Base-by-base conservation (phyloP, 139 green algal genomes). In the Chlorella vulgaris region DNA sequence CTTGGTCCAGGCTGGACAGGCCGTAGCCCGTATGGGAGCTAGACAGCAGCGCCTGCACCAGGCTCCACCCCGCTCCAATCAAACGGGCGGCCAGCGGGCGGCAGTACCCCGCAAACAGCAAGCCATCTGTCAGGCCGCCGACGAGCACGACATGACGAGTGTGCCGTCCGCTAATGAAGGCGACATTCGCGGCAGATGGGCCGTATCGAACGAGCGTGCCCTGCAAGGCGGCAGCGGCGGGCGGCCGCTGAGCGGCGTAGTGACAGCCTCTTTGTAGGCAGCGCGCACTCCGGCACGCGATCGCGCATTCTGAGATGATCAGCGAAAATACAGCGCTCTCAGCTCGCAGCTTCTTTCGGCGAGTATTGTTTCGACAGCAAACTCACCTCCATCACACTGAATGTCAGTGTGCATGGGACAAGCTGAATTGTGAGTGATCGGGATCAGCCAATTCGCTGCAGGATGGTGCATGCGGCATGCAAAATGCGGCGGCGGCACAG, bases 21-120 rank as follows among this genome's bases (percentile, higher is more conserved):
- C 93, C 93, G 68, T 87, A 97, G 19, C 91, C 93, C 74, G 90
- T 66, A 69, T 91, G 89, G 0, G 84, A 90, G 4, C 80, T 90
- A 7, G 82, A 86, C 35, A 96, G 81, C 36, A 91, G 85, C 8
- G 89, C 53, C 53, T 94, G 90, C 39, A 92, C 92, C 42, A 91
- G 43, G 3, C 58, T 73, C 82, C 86, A 93, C 8, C 83, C 86
- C 1, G 50, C 15, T 4, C 8, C 47, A 3, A 84, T 50, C 24
- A 91, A 71, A 36, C 63, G 65, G 0, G 51, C 51, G 6, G 82
- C 82, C 24, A 95, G 81, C 24, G 82, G 67, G 24, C 66, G 40
- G 5, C 66, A 53, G 58, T 93, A 96, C 4, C 78, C 69, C 2
- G 84, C 74, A 42, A 88, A 90, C 42, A 96, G 70, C 19, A 96